Percentiles rank a stretch among this genome's conserved stretches.
phyloP scores from a whole-genome alignment of 2,329 filamentous ascomycete species.

The Teratosphaeria epicoccoides region DNA sequence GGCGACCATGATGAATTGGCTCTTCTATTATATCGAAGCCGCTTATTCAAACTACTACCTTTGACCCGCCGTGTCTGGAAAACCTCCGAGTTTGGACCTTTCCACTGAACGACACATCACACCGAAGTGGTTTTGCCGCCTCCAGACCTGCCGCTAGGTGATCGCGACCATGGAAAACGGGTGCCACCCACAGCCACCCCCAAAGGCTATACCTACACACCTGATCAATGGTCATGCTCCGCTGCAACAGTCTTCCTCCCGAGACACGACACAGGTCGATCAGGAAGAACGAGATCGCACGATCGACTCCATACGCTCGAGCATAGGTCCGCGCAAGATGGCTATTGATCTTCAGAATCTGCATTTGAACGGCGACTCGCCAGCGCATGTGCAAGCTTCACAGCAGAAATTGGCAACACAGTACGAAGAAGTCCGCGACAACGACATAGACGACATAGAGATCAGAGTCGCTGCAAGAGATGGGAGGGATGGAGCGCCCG shows the following conservation, averaged over 20 bases:
- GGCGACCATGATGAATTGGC: slow-evolving; percentile 20
- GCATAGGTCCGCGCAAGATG: slow-evolving; percentile 40
- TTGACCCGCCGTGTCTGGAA: slow-evolving; percentile 8
- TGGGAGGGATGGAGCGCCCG: slow-evolving; percentile 41
- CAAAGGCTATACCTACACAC: slow-evolving; percentile 46
- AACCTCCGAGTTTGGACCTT: neutral
- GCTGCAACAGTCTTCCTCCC: slow-evolving; percentile 31
- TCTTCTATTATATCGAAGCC: slow-evolving; percentile 27
- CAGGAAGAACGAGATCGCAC: slow-evolving; percentile 46
- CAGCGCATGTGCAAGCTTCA: slow-evolving; percentile 2
- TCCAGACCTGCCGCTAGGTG: neutral
- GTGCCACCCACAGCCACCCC: slow-evolving; percentile 23
- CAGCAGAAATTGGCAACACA: slow-evolving; percentile 13
- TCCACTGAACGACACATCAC: neutral
- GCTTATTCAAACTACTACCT: slow-evolving; percentile 26
- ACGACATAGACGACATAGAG: slow-evolving; percentile 26
- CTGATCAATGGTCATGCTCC: slow-evolving; percentile 47
- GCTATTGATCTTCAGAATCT: slow-evolving; percentile 30
- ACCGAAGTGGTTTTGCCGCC: neutral
- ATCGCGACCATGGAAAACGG: slow-evolving; percentile 35
- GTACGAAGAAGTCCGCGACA: slow-evolving; percentile 35
- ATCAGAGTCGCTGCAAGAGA: slow-evolving; percentile 34
- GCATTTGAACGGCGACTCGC: slow-evolving; percentile 4
- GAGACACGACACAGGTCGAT: slow-evolving; percentile 33
- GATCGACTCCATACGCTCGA: slow-evolving; percentile 48